These are phyloP conservation scores for Fusarium veterinarium DNA, from an alignment of 2,329 filamentous ascomycete species.

Conservation along the genomic window DNA sequence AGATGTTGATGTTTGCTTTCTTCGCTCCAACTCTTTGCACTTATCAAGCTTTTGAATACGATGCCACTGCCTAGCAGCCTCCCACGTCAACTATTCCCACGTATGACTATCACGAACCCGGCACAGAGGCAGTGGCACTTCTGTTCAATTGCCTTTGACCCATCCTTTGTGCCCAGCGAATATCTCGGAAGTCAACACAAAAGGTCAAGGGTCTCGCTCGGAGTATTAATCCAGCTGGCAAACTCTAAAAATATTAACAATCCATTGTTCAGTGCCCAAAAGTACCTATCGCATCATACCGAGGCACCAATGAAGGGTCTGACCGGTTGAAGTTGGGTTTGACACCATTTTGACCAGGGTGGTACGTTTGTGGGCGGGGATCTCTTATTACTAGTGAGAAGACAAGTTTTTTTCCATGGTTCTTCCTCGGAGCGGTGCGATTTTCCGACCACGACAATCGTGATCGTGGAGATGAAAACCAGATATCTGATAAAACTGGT, in stretches of 20 bases:
- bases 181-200: background rate
- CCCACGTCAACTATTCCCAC: constrained; percentile 32
- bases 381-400: background rate
- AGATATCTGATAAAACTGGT: constrained; percentile 3
- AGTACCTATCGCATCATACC: background rate
- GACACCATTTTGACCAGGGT: constrained; percentile 22
- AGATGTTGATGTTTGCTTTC: constrained; percentile 24
- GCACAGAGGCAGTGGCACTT: constrained; percentile 20
- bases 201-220: constrained; percentile 18
- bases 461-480: background rate
- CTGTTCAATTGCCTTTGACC: constrained; percentile 13
- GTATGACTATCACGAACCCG: constrained; percentile 16
- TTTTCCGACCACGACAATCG: background rate
- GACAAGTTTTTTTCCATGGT: constrained; percentile 14
- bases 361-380: constrained; percentile 10
- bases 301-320: constrained; percentile 9
- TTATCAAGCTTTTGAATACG: constrained; percentile 21
- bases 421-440: constrained; percentile 14
- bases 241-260: constrained; percentile 11
- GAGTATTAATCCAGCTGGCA: constrained; percentile 5
- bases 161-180: background rate
- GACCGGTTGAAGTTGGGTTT: constrained; percentile 13
- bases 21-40: constrained; percentile 6
- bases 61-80: constrained; percentile 25
- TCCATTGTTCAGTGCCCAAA: background rate